These are phyloP conservation scores for Miamiensis avidus DNA, from an alignment of 169 alveolate genomes.

Conservation along the genomic window DNA sequence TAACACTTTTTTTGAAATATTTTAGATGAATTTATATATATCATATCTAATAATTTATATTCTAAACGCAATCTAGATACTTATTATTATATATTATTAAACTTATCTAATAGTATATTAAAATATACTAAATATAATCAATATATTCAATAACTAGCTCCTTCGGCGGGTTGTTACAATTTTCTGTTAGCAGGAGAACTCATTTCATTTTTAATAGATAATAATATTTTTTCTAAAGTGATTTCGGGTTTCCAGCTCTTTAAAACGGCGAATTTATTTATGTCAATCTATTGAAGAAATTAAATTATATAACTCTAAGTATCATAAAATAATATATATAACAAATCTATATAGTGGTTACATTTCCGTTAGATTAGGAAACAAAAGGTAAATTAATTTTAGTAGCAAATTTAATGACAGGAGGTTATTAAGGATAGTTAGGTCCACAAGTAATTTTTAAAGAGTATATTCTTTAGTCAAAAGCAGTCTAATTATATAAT, in stretches of 20 bases:
- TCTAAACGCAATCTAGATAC: too few relatives aligned
- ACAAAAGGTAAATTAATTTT: constrained; percentile 93
- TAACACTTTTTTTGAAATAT: too few relatives aligned
- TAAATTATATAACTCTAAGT: not conserved
- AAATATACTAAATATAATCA: not conserved
- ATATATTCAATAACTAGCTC: constrained; percentile 74
- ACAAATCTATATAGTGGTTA: constrained; percentile 39
- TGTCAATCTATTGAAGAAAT: constrained; percentile 64
- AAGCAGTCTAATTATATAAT: constrained; percentile 86
- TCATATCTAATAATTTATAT: too few relatives aligned
- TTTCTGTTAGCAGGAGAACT: constrained; percentile 87
- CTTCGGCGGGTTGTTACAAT: constrained; percentile 97
- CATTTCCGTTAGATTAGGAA: constrained; percentile 85
- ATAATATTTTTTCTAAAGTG: constrained; percentile 91
- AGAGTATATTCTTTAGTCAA: constrained; percentile 95
- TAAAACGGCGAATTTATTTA: constrained; percentile 77
- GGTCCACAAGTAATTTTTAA: constrained; percentile 93
- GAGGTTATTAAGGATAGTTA: constrained; percentile 95
- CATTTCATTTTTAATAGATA: constrained; percentile 93
- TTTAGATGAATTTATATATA: too few relatives aligned
- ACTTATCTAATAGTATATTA: too few relatives aligned
- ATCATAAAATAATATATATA: not conserved
- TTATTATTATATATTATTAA: too few relatives aligned
- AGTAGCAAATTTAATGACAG: constrained; percentile 93
- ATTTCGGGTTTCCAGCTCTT: constrained; percentile 91